Evolutionary conservation across 208 protist genomes (phyloP).

Genomic region (Trypanosoma scelopori): DNA sequence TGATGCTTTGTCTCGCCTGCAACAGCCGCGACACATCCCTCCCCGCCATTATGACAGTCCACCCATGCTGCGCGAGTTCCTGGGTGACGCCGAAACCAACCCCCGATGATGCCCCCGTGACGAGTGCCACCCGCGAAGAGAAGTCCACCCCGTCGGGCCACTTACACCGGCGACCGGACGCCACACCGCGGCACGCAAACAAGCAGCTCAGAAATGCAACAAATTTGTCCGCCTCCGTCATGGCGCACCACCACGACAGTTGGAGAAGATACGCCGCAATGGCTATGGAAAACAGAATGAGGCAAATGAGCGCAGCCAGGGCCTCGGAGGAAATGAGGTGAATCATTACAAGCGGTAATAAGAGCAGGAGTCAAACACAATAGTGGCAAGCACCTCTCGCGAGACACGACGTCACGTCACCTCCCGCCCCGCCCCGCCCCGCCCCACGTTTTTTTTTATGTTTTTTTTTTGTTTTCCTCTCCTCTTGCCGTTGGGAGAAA

Average conservation of each 20-base stretch:
- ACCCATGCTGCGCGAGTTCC: constrained; percentile 72
- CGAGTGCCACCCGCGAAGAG: constrained; percentile 64
- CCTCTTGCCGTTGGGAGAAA: too few relatives aligned
- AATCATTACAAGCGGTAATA: constrained; percentile 43
- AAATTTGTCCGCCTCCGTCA: constrained; percentile 13
- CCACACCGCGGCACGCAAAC: constrained; percentile 46
- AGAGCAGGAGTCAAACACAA: constrained; percentile 3
- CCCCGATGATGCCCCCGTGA: constrained; percentile 75
- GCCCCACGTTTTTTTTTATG: too few relatives aligned
- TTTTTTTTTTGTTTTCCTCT: too few relatives aligned
- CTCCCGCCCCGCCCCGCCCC: too few relatives aligned
- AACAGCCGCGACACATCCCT: constrained; percentile 60
- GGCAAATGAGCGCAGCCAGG: constrained; percentile 30
- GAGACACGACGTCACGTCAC: too few relatives aligned
- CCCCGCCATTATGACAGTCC: constrained; percentile 74
- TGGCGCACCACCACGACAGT: constrained; percentile 7
- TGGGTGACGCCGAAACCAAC: constrained; percentile 72
- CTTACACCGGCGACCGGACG: constrained; percentile 47
- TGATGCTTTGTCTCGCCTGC: constrained; percentile 42
- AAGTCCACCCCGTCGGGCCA: constrained; percentile 68
- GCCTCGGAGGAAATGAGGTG: constrained; percentile 66
- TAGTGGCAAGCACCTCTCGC: too few relatives aligned
- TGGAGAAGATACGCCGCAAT: constrained; percentile 11
- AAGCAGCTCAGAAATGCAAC: constrained; percentile 29
- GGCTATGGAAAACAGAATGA: constrained; percentile 33